Evolutionary conservation across 169 alveolate genomes (phyloP).

Genomic region (Pseudocohnilembus persalinus): DNA sequence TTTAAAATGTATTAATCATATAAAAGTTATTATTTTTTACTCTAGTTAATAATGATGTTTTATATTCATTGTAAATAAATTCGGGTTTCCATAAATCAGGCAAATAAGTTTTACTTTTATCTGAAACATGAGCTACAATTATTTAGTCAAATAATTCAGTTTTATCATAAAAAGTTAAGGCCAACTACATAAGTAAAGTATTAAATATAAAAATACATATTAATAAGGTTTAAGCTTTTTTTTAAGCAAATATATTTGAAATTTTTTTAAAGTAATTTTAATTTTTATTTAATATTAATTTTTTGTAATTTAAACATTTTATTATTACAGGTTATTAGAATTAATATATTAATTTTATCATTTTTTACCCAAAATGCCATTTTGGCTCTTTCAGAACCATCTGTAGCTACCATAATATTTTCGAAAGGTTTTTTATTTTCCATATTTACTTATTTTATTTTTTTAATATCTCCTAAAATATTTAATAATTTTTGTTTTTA

Average conservation of each 20-base stretch:
- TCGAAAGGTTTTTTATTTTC: background rate
- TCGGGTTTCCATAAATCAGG: constrained; percentile 19
- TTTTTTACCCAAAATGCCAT: background rate
- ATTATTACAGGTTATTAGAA: too few species aligned
- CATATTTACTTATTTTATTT: background rate
- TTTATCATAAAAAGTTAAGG: constrained; percentile 26
- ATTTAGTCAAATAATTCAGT: constrained; percentile 13
- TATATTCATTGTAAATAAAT: constrained; percentile 28
- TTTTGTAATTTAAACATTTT: too few species aligned
- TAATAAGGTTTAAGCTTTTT: background rate
- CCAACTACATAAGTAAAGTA: too few species aligned
- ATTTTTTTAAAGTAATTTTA: too few species aligned
- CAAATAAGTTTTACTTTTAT: constrained; percentile 21
- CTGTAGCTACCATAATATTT: constrained; percentile 17
- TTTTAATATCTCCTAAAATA: too few species aligned
- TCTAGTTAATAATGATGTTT: constrained; percentile 26
- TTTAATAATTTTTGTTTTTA: too few species aligned
- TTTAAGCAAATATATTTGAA: too few species aligned
- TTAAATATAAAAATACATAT: background rate
- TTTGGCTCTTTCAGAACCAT: constrained; percentile 18
- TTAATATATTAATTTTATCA: too few species aligned
- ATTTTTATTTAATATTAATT: too few species aligned
- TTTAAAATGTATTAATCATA: too few species aligned
- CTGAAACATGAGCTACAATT: constrained; percentile 30
- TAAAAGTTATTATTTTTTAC: background rate